phyloP scores from a whole-genome alignment of 805 yeast species.

The Nakazawaea anatomiae region DNA sequence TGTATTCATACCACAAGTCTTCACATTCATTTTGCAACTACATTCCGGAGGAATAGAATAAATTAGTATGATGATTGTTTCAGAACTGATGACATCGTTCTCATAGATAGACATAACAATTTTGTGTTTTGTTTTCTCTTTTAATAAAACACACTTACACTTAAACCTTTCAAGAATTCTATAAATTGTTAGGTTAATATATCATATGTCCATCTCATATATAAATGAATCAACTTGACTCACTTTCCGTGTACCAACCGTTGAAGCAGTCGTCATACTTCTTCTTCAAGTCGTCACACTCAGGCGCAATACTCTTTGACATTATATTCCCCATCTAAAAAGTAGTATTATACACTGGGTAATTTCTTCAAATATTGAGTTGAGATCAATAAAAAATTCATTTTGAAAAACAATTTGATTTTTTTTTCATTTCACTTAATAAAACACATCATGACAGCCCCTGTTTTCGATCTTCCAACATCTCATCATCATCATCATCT shows the following conservation, averaged over 20 bases:
- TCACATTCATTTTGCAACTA: conserved; percentile 79
- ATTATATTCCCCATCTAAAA: conserved; percentile 57
- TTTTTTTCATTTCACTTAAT: too few species aligned
- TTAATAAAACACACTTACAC: conserved; percentile 22
- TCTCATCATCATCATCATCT: neutral
- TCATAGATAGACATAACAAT: too few species aligned
- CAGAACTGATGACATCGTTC: neutral
- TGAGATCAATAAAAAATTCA: too few species aligned
- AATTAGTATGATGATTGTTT: neutral
- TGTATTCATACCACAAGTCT: conserved; percentile 82
- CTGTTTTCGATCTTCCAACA: too few species aligned
- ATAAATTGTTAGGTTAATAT: conserved; percentile 7
- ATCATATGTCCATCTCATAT: neutral
- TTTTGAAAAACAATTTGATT: too few species aligned
- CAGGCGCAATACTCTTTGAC: conserved; percentile 94
- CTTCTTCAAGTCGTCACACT: conserved; percentile 82
- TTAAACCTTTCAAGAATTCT: conserved; percentile 58
- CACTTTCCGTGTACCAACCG: conserved; percentile 87
- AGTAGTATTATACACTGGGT: neutral
- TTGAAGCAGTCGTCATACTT: conserved; percentile 92
- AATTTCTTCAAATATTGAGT: neutral
- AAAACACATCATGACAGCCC: too few species aligned
- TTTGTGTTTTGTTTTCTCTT: too few species aligned
- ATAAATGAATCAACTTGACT: conserved; percentile 15
- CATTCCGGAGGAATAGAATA: too few species aligned